Evolutionary conservation across 495 filamentous ascomycete species (phyloP).

Genomic region (Podospora pseudoanserina): DNA sequence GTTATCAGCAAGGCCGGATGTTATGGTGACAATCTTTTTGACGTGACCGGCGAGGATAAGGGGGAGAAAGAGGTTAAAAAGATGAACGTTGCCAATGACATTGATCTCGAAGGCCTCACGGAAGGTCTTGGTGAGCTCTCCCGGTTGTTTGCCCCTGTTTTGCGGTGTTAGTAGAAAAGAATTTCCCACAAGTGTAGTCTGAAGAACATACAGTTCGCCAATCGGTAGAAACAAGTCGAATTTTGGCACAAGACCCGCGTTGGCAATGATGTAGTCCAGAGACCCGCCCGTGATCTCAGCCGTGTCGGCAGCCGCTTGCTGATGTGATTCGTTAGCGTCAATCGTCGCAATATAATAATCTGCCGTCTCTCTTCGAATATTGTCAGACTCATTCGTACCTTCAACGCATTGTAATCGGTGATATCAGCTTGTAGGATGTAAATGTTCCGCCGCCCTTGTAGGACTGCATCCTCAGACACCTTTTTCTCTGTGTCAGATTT

Average conservation of each 20-base stretch:
- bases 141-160: background rate
- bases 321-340: too few relatives aligned
- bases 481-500: background rate
- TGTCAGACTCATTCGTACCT: too few relatives aligned
- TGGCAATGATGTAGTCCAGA: slow-evolving; percentile 10
- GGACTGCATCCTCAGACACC: background rate
- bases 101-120: slow-evolving; percentile 42
- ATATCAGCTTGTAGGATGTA: too few relatives aligned
- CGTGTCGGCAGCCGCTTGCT: too few relatives aligned
- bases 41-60: slow-evolving; percentile 43
- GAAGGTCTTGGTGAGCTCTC: slow-evolving; percentile 17
- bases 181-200: background rate
- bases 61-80: slow-evolving; percentile 51
- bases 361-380: too few relatives aligned
- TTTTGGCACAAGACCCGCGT: background rate
- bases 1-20: slow-evolving; percentile 44
- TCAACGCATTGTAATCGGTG: too few relatives aligned
- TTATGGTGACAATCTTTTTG: slow-evolving; percentile 55
- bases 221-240: background rate
- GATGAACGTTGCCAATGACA: slow-evolving; percentile 48
- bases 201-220: background rate
- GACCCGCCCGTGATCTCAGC: too few relatives aligned
- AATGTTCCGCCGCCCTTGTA: too few relatives aligned
- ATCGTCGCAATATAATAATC: too few relatives aligned
- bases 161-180: background rate